Percentiles rank a stretch among this genome's conserved stretches.
These are phyloP conservation scores for Tilletia caries DNA, from an alignment of 1,284 basidiomycete species.

Conservation along the genomic window DNA sequence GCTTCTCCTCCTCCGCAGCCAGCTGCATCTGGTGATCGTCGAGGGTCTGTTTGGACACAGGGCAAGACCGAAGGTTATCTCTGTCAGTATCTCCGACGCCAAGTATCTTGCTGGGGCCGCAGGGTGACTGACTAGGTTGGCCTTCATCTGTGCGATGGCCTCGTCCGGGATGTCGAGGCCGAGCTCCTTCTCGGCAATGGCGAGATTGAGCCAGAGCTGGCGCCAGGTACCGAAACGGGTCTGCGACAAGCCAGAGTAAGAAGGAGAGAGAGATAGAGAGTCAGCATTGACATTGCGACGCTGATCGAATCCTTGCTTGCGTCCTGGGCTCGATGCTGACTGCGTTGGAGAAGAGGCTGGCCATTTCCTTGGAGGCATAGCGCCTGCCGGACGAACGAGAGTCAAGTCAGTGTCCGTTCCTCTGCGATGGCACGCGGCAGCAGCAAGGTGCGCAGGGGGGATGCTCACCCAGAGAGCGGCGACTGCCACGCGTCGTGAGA, in stretches of 20 bases:
- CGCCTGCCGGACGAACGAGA: slow-evolving; percentile 62
- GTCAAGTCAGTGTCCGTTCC: not conserved
- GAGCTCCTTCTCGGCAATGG: slow-evolving; percentile 91
- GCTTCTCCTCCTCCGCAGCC: slow-evolving; percentile 92
- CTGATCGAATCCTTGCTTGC: not conserved
- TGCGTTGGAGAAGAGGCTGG: slow-evolving; percentile 84
- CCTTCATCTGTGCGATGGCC: slow-evolving; percentile 90
- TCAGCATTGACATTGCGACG: no score
- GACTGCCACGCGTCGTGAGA: slow-evolving; percentile 40
- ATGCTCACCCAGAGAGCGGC: slow-evolving; percentile 34
- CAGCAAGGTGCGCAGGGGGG: no score
- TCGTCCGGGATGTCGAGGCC: slow-evolving; percentile 84
- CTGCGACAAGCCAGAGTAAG: slow-evolving; percentile 57
- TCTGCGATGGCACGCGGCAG: not conserved
- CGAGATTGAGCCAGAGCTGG: slow-evolving; percentile 91
- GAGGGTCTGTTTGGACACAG: slow-evolving; percentile 56
- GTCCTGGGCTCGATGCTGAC: slow-evolving; percentile 60
- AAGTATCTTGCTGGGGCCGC: not conserved
- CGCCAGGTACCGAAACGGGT: slow-evolving; percentile 97
- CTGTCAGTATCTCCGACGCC: not conserved
- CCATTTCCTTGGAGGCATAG: slow-evolving; percentile 99
- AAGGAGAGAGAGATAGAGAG: slow-evolving; percentile 16
- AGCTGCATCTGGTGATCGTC: slow-evolving; percentile 86
- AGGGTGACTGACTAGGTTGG: slow-evolving; percentile 68
- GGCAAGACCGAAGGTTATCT: no score